Evolutionary conservation across 768 basidiomycete genomes (phyloP).

Genomic region (Rhizopogon vulgaris): DNA sequence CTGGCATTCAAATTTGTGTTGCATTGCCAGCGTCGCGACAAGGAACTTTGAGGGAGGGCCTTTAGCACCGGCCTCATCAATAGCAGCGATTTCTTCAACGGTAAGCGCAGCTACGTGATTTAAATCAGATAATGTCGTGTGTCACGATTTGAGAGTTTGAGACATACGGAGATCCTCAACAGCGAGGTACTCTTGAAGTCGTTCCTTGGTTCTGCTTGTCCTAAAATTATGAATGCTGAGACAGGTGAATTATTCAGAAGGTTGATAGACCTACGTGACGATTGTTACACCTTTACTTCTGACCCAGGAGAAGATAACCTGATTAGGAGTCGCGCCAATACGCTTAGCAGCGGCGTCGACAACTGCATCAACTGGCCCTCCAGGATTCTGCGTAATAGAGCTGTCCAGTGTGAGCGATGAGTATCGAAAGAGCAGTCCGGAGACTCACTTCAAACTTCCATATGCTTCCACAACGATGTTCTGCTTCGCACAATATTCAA

Average conservation of each 20-base stretch:
- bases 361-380: slow-evolving; percentile 58
- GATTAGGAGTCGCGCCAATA: slow-evolving; percentile 50
- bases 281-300: slow-evolving; percentile 59
- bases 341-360: slow-evolving; percentile 47
- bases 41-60: slow-evolving; percentile 32
- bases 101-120: slow-evolving; percentile 41
- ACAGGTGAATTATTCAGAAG: background rate
- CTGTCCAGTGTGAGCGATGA: slow-evolving; percentile 24
- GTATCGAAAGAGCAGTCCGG: slow-evolving; percentile 24
- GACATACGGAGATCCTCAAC: slow-evolving; percentile 51
- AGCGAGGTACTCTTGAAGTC: slow-evolving; percentile 61
- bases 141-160: background rate
- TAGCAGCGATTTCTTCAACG: slow-evolving; percentile 51
- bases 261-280: slow-evolving; percentile 44
- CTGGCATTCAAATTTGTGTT: background rate
- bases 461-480: slow-evolving; percentile 63
- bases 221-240: slow-evolving; percentile 24
- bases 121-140: background rate
- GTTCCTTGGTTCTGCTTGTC: slow-evolving; percentile 54
- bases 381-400: slow-evolving; percentile 52
- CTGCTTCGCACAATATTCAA: slow-evolving; percentile 47
- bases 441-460: slow-evolving; percentile 49
- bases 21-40: background rate
- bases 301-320: slow-evolving; percentile 68
- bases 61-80: slow-evolving; percentile 55